Conservation (phyloP, 2,329 filamentous ascomycete genomes). For the Verticillium tricorpus region DNA sequence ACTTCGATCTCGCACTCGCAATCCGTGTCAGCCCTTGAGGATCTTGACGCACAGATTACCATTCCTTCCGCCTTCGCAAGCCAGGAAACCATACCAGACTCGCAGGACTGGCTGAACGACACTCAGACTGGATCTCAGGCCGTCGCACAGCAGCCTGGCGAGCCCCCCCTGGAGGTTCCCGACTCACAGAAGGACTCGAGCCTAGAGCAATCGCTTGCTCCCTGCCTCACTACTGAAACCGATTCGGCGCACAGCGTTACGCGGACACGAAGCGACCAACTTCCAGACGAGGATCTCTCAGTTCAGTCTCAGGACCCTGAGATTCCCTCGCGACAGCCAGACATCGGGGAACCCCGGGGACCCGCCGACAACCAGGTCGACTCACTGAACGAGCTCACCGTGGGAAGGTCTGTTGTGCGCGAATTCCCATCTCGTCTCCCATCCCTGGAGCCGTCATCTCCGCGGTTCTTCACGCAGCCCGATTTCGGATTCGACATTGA, state of each 20-base stretch:
- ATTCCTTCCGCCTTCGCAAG: constrained; percentile 24
- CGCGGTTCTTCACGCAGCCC: background rate
- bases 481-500: background rate
- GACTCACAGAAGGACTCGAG: background rate
- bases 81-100: constrained; percentile 37
- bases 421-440: background rate
- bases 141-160: background rate
- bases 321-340: constrained; percentile 24
- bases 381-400: background rate
- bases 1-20: constrained; percentile 23
- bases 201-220: background rate
- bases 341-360: constrained; percentile 3
- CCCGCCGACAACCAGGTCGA: background rate
- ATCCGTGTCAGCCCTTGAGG: constrained; percentile 28
- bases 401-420: constrained; percentile 1
- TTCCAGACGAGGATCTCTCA: constrained; percentile 1
- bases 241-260: background rate
- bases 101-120: constrained; percentile 28
- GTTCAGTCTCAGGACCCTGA: constrained; percentile 1
- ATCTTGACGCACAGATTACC: constrained; percentile 24
- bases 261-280: background rate
- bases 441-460: background rate
- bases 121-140: constrained; percentile 13
- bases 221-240: background rate
- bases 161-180: background rate